phyloP scores from a whole-genome alignment of 768 basidiomycete species.

The Dentipellis sp. region DNA sequence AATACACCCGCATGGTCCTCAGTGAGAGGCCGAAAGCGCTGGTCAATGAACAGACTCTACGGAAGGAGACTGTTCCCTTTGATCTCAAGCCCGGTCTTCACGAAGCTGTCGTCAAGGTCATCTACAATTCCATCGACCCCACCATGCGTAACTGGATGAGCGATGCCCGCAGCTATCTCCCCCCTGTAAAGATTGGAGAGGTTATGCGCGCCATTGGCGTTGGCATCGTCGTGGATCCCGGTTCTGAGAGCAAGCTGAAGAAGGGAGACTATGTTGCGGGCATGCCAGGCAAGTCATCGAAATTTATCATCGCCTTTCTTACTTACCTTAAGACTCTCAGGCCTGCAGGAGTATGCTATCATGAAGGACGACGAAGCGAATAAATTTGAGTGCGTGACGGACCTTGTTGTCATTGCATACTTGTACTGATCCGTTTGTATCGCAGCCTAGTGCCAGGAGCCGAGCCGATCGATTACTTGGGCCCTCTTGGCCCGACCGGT shows the following conservation, averaged over 20 bases:
- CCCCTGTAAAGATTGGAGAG: slow-evolving; percentile 28
- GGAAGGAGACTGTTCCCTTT: slow-evolving; percentile 42
- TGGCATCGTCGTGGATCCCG: slow-evolving; percentile 56
- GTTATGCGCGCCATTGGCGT: slow-evolving; percentile 66
- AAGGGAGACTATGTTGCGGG: slow-evolving; percentile 67
- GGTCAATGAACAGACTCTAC: slow-evolving; percentile 70
- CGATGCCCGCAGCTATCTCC: slow-evolving; percentile 61
- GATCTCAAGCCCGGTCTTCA: slow-evolving; percentile 41
- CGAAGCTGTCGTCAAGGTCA: slow-evolving; percentile 64
- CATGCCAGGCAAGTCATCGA: slow-evolving; percentile 39
- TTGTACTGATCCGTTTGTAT: background rate
- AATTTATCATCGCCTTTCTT: background rate
- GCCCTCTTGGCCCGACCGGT: slow-evolving; percentile 72
- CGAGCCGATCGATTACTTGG: slow-evolving; percentile 68
- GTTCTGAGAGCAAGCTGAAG: slow-evolving; percentile 32
- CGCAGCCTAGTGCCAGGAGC: slow-evolving; percentile 45
- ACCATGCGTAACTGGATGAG: slow-evolving; percentile 82
- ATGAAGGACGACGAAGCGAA: slow-evolving; percentile 41
- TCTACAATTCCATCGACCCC: slow-evolving; percentile 77
- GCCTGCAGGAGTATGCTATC: slow-evolving; percentile 76
- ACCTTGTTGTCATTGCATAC: background rate
- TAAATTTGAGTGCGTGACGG: slow-evolving; percentile 43
- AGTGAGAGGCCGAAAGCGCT: slow-evolving; percentile 64
- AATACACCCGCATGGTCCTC: slow-evolving; percentile 64
- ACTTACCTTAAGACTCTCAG: slow-evolving; percentile 23